Evolutionary conservation across 2,329 filamentous ascomycete genomes (phyloP).

Genomic region (Xylariales sp.): DNA sequence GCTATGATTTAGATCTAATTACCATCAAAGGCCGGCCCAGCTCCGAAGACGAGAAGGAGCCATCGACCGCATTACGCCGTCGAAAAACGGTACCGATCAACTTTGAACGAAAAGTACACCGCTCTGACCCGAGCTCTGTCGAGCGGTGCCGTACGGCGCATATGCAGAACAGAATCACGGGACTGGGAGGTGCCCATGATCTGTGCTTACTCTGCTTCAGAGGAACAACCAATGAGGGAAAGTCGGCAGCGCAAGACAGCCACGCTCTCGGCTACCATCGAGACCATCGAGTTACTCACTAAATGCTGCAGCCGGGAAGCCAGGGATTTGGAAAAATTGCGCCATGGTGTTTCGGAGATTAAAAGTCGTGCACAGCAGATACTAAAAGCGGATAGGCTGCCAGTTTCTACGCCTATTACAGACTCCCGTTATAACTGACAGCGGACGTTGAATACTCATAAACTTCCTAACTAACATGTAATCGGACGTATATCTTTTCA

Average conservation of each 20-base stretch:
- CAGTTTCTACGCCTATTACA: too few species aligned
- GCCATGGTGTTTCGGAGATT: not conserved
- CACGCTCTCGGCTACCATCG: slow-evolving; percentile 1
- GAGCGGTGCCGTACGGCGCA: slow-evolving; percentile 2
- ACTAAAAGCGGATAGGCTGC: not conserved
- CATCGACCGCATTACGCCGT: slow-evolving; percentile 3
- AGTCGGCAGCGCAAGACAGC: slow-evolving; percentile 1
- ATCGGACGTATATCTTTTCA: too few species aligned
- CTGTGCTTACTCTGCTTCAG: not conserved
- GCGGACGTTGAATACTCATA: too few species aligned
- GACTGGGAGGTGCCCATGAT: not conserved
- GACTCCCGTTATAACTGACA: too few species aligned
- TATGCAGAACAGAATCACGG: slow-evolving; percentile 1
- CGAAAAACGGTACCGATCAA: slow-evolving; percentile 1
- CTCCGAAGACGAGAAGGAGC: not conserved
- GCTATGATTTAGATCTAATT: too few species aligned
- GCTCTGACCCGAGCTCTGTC: slow-evolving; percentile 2
- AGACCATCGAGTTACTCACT: not conserved
- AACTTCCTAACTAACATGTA: too few species aligned
- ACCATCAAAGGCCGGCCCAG: not conserved
- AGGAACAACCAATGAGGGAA: not conserved
- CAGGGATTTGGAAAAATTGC: not conserved
- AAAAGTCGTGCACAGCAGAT: slow-evolving; percentile 1
- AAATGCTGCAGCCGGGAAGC: slow-evolving; percentile 3
- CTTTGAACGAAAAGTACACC: not conserved